These are phyloP conservation scores for Penicillium hesseltinei DNA, from an alignment of 2,329 filamentous ascomycete genomes.

Conservation along the genomic window DNA sequence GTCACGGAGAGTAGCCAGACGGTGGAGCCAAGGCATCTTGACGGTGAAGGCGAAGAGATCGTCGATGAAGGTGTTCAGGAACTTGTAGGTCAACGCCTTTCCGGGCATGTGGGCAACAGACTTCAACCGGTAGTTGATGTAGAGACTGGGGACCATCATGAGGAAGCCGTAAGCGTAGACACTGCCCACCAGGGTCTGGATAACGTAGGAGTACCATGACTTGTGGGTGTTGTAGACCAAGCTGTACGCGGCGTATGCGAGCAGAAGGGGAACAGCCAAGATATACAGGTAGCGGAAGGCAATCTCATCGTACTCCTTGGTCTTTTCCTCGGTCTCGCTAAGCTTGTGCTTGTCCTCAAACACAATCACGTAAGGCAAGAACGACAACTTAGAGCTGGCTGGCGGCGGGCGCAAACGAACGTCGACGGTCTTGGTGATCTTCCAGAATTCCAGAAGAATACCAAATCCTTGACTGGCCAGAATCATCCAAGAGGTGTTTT, in stretches of 20 bases:
- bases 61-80: constrained; percentile 98
- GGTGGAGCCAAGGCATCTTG: constrained; percentile 95
- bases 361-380: constrained; percentile 74
- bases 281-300: constrained; percentile 98
- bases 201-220: constrained; percentile 96
- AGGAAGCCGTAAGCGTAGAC: constrained; percentile 98
- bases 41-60: constrained; percentile 98
- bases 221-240: constrained; percentile 93
- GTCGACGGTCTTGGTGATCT: constrained; percentile 92
- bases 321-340: constrained; percentile 93
- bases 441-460: constrained; percentile 79
- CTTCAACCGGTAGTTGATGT: constrained; percentile 98
- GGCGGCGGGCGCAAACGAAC: constrained; percentile 72
- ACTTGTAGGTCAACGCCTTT: constrained; percentile 97
- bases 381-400: constrained; percentile 66
- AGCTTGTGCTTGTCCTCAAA: constrained; percentile 98
- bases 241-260: constrained; percentile 88
- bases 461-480: constrained; percentile 87
- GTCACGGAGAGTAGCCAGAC: constrained; percentile 86
- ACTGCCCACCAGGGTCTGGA: constrained; percentile 88
- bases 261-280: constrained; percentile 79
- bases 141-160: constrained; percentile 97
- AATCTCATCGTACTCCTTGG: constrained; percentile 96
- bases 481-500: constrained; percentile 99
- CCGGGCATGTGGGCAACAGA: constrained; percentile 92